Base-by-base conservation (phyloP, 2,329 filamentous ascomycete species). In the Colletotrichum sp. region DNA sequence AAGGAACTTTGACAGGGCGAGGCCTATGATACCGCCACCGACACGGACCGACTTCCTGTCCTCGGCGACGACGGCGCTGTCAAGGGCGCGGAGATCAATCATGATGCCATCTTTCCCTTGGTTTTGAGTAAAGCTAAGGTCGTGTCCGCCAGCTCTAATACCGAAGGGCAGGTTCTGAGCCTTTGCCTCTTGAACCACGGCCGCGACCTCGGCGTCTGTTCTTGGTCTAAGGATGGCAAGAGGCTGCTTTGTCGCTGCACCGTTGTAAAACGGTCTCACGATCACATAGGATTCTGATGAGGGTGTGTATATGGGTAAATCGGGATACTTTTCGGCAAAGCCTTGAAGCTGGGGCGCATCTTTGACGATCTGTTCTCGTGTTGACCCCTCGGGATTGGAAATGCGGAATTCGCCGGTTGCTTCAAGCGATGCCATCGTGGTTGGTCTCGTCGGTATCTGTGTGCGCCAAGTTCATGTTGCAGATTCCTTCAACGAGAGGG, bases 71-170 rank as follows among this genome's bases (percentile, higher is more conserved):
- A 27, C 12, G 3, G 75, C 67, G 39, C 65, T 52, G 22, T 72
- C 69, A 8, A 79, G 52, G 12, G 66, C 75, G 30, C 78, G 73
- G 44, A 79, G 36, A 22, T 79, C 78, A 32, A 79, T 57, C 5
- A 71, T 63, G 6, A 79, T 64, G 13, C 74, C 76, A 11, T 75
- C 78, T 19, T 74, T 48, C 2, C 69, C 69, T n/a, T 72, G 70
- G 2, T 68, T 63, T 30, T 77, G 72, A 0, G 55, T 48, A 8
- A 52, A 70, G 7, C 39, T 32, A 15, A 70, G 16, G 36, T 77
- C 77, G 30, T 79, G 78, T 7, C 78, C 78, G 9, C 78, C 78
- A 9, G 32, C 63, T 6, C 78, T 68, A 16, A 78, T 68, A 36
- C 48, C 64, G 52, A 78, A 79, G 3, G 76, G 69, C n/a, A 77